These are phyloP conservation scores for Massariosphaeria phaeospora DNA, from an alignment of 495 filamentous ascomycete genomes.

Conservation along the genomic window DNA sequence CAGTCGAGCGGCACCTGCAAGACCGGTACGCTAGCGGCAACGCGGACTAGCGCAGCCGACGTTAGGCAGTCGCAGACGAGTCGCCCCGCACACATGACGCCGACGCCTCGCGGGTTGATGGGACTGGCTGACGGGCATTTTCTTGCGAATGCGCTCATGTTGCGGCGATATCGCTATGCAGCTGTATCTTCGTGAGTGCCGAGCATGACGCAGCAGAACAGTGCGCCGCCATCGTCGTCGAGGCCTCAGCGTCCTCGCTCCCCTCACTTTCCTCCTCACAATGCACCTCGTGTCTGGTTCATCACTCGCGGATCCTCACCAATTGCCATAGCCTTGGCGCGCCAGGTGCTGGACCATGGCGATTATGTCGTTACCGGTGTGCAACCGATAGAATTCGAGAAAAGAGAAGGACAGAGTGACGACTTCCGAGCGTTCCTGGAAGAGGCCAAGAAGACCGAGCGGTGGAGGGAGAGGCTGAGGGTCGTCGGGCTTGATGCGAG, in stretches of 20 bases:
- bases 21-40: conserved; percentile 3
- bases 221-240: conserved; percentile 10
- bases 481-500: conserved; percentile 41
- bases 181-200: neutral
- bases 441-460: conserved; percentile 46
- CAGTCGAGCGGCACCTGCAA: neutral
- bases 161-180: neutral
- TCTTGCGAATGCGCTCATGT: no score
- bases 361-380: conserved; percentile 80
- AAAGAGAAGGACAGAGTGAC: conserved; percentile 41
- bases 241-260: conserved; percentile 34
- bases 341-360: conserved; percentile 74
- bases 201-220: conserved; percentile 28
- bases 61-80: conserved; percentile 13
- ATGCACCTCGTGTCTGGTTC: conserved; percentile 72
- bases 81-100: neutral
- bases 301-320: conserved; percentile 78
- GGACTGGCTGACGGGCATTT: neutral
- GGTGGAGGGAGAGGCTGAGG: conserved; percentile 40
- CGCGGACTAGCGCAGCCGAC: conserved; percentile 2
- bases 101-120: neutral
- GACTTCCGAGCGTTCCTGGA: conserved; percentile 51
- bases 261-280: conserved; percentile 55
- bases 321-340: conserved; percentile 65
- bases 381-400: conserved; percentile 55